Conservation (phyloP, 371 early-diverging fungal species). For the Rhizopus sp. region DNA sequence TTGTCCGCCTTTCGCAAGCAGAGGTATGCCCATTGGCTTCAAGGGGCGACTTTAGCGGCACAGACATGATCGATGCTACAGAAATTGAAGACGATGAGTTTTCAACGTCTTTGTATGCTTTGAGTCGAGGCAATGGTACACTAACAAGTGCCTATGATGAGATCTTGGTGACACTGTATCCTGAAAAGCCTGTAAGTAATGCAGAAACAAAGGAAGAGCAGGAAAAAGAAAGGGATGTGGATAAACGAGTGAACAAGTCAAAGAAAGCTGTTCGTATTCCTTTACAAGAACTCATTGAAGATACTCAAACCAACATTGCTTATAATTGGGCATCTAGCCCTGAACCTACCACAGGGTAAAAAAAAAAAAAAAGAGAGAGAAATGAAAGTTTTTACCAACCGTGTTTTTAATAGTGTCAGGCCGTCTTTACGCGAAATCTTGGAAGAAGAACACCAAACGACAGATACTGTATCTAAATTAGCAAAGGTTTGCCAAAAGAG, state of each 20-base stretch:
- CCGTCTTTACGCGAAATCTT: slow-evolving; percentile 39
- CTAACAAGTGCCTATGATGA: slow-evolving; percentile 20
- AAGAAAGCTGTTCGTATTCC: slow-evolving; percentile 7
- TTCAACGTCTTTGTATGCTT: slow-evolving; percentile 32
- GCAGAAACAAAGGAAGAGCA: slow-evolving; percentile 4
- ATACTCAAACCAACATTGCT: not conserved
- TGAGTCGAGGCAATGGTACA: slow-evolving; percentile 27
- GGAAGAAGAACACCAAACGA: slow-evolving; percentile 24
- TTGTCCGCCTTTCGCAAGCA: slow-evolving; percentile 25
- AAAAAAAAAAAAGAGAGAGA: not conserved
- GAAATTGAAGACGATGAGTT: slow-evolving; percentile 32
- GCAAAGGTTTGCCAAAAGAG: slow-evolving; percentile 18
- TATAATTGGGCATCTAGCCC: not conserved
- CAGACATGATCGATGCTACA: not conserved
- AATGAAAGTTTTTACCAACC: not conserved
- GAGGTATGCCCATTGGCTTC: slow-evolving; percentile 20
- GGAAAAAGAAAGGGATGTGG: slow-evolving; percentile 5
- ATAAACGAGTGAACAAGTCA: slow-evolving; percentile 1
- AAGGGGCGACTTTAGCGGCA: not conserved
- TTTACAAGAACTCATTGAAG: slow-evolving; percentile 2
- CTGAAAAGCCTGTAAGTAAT: slow-evolving; percentile 16
- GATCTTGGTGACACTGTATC: slow-evolving; percentile 27
- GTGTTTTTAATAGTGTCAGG: slow-evolving; percentile 2
- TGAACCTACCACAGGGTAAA: not conserved
- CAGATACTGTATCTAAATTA: not conserved